Conservation (phyloP, 2,329 filamentous ascomycete species). For the Pezicula carpinea region DNA sequence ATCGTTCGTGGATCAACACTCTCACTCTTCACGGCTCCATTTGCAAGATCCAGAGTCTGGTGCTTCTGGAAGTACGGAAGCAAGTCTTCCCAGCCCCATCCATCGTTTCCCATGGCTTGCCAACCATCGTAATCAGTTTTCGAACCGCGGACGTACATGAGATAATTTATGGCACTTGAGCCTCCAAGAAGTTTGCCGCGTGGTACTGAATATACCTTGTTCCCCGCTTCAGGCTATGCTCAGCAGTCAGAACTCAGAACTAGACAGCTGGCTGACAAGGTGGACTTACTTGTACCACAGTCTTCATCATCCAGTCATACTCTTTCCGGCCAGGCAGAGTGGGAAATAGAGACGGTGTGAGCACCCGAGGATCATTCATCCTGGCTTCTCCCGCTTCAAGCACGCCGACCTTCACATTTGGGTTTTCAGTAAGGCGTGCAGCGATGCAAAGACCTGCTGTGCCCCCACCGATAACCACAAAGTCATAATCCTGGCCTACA, state of each 20-base stretch:
- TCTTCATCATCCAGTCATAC: conserved; percentile 13
- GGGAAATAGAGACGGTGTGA: conserved; percentile 27
- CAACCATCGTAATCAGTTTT: conserved; percentile 33
- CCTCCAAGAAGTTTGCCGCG: conserved; percentile 32
- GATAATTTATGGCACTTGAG: conserved; percentile 31
- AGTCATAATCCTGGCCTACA: conserved; percentile 30
- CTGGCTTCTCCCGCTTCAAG: conserved; percentile 36
- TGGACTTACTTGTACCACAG: too few species aligned
- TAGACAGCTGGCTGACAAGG: too few species aligned
- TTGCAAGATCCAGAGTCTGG: conserved; percentile 14
- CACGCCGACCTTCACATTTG: conserved; percentile 31
- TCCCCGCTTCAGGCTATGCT: conserved; percentile 20
- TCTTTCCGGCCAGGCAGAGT: conserved; percentile 8
- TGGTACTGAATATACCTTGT: conserved; percentile 11
- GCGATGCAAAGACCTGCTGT: conserved; percentile 39
- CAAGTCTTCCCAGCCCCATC: conserved; percentile 39
- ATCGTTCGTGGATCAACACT: conserved; percentile 9
- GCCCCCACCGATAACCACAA: conserved; percentile 38
- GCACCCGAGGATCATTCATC: conserved; percentile 29
- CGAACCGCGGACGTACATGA: conserved; percentile 22
- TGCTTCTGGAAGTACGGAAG: conserved; percentile 38
- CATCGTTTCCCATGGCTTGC: conserved; percentile 36
- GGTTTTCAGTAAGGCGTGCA: conserved; percentile 34
- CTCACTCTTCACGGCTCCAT: conserved; percentile 5
- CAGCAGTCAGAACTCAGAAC: too few species aligned